Evolutionary conservation across 2,329 filamentous ascomycete species (phyloP).

Genomic region (Neophaeococcomyces mojaviensis): DNA sequence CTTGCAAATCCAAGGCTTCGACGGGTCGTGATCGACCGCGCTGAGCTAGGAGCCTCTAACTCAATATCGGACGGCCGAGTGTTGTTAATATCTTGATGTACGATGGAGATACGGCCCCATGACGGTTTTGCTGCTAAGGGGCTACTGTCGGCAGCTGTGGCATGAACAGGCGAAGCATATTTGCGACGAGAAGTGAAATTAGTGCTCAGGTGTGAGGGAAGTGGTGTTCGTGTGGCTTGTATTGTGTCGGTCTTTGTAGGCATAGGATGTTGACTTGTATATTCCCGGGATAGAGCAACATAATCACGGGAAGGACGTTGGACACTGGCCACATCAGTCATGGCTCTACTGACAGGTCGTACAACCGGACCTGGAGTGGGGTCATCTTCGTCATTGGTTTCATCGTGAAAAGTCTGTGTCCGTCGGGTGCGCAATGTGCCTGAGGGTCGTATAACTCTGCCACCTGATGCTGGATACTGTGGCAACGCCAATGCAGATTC

Average conservation of each 20-base stretch:
- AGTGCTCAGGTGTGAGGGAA: conserved; percentile 18
- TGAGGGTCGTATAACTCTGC: conserved; percentile 34
- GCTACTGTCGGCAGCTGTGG: conserved; percentile 10
- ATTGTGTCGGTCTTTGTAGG: conserved; percentile 11
- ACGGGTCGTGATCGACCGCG: conserved; percentile 10
- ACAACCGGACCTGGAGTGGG: conserved; percentile 24
- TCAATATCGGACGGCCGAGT: background rate
- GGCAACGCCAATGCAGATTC: conserved; percentile 25
- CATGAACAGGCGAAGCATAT: conserved; percentile 13
- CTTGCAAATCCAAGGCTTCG: conserved; percentile 21
- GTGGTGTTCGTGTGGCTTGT: conserved; percentile 13
- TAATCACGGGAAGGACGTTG: conserved; percentile 30
- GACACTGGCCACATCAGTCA: conserved; percentile 34
- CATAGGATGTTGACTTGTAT: conserved; percentile 27
- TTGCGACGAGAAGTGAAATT: conserved; percentile 20
- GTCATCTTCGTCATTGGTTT: conserved; percentile 29
- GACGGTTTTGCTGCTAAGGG: conserved; percentile 16
- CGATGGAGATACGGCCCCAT: conserved; percentile 20
- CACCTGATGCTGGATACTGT: conserved; percentile 12
- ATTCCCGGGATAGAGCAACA: conserved; percentile 24
- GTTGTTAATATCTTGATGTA: conserved; percentile 10
- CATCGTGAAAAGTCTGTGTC: conserved; percentile 24
- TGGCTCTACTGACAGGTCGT: conserved; percentile 36
- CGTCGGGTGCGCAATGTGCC: conserved; percentile 33
- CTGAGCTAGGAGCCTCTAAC: background rate